Evolutionary conservation across 1,284 basidiomycete species (phyloP).

Genomic region (Boletus mariae): DNA sequence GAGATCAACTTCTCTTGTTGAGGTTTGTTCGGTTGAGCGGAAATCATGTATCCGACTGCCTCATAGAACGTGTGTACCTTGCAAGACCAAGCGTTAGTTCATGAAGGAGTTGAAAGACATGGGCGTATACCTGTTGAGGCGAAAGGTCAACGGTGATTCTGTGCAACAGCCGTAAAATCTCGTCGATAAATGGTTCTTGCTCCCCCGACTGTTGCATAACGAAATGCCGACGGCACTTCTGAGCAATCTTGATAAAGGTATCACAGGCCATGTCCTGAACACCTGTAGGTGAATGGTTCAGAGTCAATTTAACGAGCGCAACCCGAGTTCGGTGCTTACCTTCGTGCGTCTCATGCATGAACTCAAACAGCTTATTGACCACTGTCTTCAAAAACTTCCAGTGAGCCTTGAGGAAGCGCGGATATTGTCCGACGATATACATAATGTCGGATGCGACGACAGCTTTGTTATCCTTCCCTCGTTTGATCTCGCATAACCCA

Average conservation of each 20-base stretch:
- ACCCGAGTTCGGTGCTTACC: constrained; percentile 42
- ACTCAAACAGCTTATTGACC: constrained; percentile 99
- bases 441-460: constrained; percentile 99
- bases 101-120: background rate
- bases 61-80: constrained; percentile 97
- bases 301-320: constrained; percentile 5
- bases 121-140: constrained; percentile 74
- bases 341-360: constrained; percentile 99
- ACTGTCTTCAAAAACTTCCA: constrained; percentile 99
- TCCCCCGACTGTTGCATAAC: constrained; percentile 99
- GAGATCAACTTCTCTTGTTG: constrained; percentile 94
- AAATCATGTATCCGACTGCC: constrained; percentile 99
- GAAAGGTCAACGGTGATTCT: constrained; percentile 95
- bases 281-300: constrained; percentile 46
- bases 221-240: constrained; percentile 97
- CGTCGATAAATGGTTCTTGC: constrained; percentile 96
- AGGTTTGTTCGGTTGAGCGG: constrained; percentile 96
- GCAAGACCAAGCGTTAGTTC: constrained; percentile 10
- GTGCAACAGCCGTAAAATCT: constrained; percentile 90
- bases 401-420: constrained; percentile 98
- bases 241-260: constrained; percentile 99
- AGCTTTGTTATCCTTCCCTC: constrained; percentile 99
- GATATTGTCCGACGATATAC: constrained; percentile 99
- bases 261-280: constrained; percentile 99
- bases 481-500: constrained; percentile 96